A percentile compares a stretch with the other conserved stretches of the same genome.
These are phyloP conservation scores for Leptomonas pyrrhocoris DNA, from an alignment of 208 protist genomes.

Conservation along the genomic window DNA sequence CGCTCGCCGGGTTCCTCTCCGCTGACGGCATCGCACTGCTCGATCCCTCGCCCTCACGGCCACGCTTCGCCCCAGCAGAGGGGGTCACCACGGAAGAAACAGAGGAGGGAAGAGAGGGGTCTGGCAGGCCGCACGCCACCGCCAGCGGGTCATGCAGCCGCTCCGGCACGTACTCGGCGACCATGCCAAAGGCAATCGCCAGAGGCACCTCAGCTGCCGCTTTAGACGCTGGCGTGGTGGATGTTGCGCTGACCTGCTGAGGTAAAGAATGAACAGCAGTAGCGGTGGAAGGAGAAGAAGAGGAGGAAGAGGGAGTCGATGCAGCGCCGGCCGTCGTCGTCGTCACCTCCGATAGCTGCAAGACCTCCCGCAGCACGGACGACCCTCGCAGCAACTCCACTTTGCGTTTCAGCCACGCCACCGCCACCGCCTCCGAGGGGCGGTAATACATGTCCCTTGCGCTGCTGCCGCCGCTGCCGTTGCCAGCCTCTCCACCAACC, in stretches of 20 bases:
- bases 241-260: too few relatives aligned
- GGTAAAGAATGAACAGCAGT: too few relatives aligned
- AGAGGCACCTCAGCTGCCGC: conserved; percentile 42
- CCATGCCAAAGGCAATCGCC: conserved; percentile 47
- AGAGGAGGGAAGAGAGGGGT: neutral
- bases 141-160: conserved; percentile 35
- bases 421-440: conserved; percentile 53
- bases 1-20: neutral
- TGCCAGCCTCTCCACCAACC: conserved; percentile 17
- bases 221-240: too few relatives aligned
- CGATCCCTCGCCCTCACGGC: conserved; percentile 1
- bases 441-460: conserved; percentile 42
- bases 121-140: conserved; percentile 37
- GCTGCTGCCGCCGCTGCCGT: neutral
- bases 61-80: neutral
- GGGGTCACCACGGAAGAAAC: conserved; percentile 8
- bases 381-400: conserved; percentile 38
- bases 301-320: too few relatives aligned
- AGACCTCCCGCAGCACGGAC: conserved; percentile 32
- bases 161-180: conserved; percentile 72
- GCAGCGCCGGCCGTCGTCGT: too few relatives aligned
- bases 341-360: conserved; percentile 35
- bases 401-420: conserved; percentile 48
- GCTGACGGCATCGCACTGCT: neutral
- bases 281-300: too few relatives aligned